These are phyloP conservation scores for Kwoniella dendrophila DNA, from an alignment of 768 basidiomycete genomes.

Conservation along the genomic window DNA sequence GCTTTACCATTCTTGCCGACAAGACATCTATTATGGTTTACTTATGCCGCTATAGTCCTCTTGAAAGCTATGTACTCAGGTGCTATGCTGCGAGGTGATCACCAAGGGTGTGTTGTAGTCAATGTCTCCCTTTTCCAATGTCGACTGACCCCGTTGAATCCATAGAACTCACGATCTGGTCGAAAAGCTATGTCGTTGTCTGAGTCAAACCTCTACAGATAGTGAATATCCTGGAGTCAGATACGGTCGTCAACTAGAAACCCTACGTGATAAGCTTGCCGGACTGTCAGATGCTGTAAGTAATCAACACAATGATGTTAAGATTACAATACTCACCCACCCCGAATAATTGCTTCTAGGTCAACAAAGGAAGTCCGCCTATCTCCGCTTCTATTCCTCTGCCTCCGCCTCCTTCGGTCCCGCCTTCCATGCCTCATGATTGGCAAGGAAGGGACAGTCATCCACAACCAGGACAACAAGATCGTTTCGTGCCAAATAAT, in stretches of 20 bases:
- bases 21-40: conserved; percentile 51
- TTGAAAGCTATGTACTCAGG: conserved; percentile 54
- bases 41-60: conserved; percentile 51
- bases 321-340: not conserved
- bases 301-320: too few species aligned
- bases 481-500: not conserved
- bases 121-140: not conserved
- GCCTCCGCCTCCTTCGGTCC: conserved; percentile 22
- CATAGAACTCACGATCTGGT: conserved; percentile 43
- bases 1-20: conserved; percentile 49
- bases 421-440: not conserved
- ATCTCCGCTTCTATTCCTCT: conserved; percentile 29
- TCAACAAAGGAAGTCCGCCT: conserved; percentile 29
- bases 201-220: conserved; percentile 40
- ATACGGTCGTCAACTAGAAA: conserved; percentile 46
- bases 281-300: conserved; percentile 35
- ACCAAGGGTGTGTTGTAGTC: conserved; percentile 35
- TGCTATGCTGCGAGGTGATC: conserved; percentile 52
- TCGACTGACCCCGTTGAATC: conserved; percentile 9
- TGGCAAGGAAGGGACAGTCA: conserved; percentile 1
- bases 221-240: conserved; percentile 48
- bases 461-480: not conserved
- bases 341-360: conserved; percentile 9
- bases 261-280: conserved; percentile 38
- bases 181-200: conserved; percentile 44